Evolutionary conservation across 306 rosid species (phyloP), one percentile per base, ranked within the genome.

Genomic region (Vigna mungo): DNA sequence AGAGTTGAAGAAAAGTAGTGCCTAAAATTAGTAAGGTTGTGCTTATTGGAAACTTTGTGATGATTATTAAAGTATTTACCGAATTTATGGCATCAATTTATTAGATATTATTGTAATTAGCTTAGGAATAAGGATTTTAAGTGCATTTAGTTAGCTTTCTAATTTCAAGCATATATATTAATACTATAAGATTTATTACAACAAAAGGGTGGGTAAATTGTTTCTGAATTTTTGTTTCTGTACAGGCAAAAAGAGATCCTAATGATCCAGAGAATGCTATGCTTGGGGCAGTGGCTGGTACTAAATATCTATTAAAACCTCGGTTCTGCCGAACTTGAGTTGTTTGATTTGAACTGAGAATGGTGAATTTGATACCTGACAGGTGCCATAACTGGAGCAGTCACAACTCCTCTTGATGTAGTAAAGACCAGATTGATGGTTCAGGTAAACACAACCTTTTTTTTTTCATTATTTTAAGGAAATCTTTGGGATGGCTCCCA

Each of bases 361-460:
- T 34, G 71, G 47, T 61, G 75, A 52, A 52, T 59, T 79, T 60
- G 60, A 75, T 67, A 15, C 51, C 75, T 80, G 16, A 59, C 71
- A 93, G 98, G 97, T 75, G 97, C 93, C 61, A 53, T 89, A 86
- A 90, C 96, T 69, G 98, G 97, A 84, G 98, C 97, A 71, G 82
- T 88, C 68, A 91, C 97, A 64, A 93, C 97, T 54, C 98, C 98
- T 43, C 97, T 93, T 60, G 98, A 91, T 82, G 97, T 93, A 68
- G 90, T 93, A 60, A 93, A 93, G 83, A 93, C 97, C 51, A 85
- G 97, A 81, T 72, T 78, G 68, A 81, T 82, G 89, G 85, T 85
- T 88, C 91, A 88, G 88, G 90, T 84, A 70, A 18, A 58, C n/a
- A 53, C 1, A 60, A 12, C 58, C 59, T 4, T 20, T 51, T 30